phyloP scores from a whole-genome alignment of 2,329 filamentous ascomycete species.

The Fusarium sp. region DNA sequence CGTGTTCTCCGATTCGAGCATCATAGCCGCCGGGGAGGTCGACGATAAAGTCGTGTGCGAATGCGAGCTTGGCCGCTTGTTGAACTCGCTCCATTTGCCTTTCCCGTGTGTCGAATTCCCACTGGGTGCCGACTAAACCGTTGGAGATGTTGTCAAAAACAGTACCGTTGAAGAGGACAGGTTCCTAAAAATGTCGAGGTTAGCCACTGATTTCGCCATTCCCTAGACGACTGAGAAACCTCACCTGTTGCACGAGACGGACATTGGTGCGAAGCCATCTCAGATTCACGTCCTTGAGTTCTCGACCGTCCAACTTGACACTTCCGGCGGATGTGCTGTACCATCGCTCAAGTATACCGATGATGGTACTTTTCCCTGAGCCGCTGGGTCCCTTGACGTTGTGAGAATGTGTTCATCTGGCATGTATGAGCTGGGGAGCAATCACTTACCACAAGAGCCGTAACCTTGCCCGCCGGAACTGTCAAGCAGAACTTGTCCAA shows the following conservation, averaged over 20 bases:
- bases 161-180: not conserved
- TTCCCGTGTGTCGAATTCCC: not conserved
- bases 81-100: not conserved
- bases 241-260: not conserved
- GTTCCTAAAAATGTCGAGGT: not conserved
- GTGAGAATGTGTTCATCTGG: not conserved
- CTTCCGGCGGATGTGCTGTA: not conserved
- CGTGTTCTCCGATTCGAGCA: not conserved
- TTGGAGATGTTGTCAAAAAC: not conserved
- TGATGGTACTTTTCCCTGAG: not conserved
- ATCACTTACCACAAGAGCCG: not conserved
- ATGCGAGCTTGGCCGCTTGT: not conserved
- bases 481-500: not conserved
- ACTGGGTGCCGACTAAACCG: not conserved
- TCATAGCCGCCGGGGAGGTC: not conserved
- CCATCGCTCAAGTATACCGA: not conserved
- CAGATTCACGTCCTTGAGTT: not conserved
- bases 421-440: not conserved
- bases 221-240: not conserved
- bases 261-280: not conserved
- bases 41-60: not conserved
- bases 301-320: not conserved
- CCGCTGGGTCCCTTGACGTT: not conserved
- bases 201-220: not conserved
- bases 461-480: not conserved